Percentiles rank a stretch among this genome's conserved stretches.
phyloP scores from a whole-genome alignment of 306 rosid species.

The Potentilla sterilis region DNA sequence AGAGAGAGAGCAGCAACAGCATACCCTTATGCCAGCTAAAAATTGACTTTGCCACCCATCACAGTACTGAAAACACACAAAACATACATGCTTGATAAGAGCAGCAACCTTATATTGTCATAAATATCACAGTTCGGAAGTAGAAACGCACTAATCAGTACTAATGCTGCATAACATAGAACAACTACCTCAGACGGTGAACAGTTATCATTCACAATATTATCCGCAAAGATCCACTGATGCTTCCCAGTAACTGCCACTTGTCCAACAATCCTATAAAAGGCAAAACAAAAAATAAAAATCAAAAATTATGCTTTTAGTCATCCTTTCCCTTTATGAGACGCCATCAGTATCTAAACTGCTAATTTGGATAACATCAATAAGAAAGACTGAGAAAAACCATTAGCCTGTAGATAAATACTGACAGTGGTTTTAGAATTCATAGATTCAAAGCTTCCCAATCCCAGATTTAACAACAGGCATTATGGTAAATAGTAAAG shows the following conservation, averaged over 20 bases:
- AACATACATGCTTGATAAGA: constrained; percentile 13
- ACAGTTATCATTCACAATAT: constrained; percentile 45
- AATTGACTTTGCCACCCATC: constrained; percentile 89
- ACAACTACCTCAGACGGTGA: constrained; percentile 62
- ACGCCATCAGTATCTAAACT: not conserved
- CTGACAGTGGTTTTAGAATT: not conserved
- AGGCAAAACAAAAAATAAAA: not conserved
- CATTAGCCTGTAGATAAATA: constrained; percentile 2
- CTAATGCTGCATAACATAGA: constrained; percentile 22
- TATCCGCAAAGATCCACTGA: constrained; percentile 84
- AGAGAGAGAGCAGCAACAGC: constrained; percentile 7
- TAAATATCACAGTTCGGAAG: not conserved
- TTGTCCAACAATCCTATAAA: constrained; percentile 78
- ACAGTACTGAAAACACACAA: constrained; percentile 49
- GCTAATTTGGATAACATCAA: not conserved
- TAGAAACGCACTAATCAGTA: constrained; percentile 12
- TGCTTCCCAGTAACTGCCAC: constrained; percentile 88
- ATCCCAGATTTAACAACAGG: constrained; percentile 2
- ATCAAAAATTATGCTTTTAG: not conserved
- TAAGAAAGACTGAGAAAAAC: not conserved
- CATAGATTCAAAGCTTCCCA: not conserved
- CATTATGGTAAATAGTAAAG: not conserved
- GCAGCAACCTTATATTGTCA: not conserved
- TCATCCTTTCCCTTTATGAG: not conserved
- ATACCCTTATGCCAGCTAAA: constrained; percentile 87